phyloP scores from a whole-genome alignment of 345 rosid species.

The Citrus australasica region DNA sequence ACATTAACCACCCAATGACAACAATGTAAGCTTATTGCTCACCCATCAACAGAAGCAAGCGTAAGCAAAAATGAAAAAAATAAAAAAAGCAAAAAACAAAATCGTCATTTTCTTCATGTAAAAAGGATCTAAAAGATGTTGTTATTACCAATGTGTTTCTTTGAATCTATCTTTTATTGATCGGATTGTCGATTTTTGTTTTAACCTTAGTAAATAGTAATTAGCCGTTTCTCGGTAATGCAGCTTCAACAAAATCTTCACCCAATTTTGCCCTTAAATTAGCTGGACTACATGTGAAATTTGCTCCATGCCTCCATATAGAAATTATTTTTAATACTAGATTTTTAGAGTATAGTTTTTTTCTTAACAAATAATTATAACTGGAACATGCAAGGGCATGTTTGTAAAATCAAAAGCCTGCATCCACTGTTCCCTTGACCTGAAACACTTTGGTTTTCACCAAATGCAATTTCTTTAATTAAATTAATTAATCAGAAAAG shows the following conservation, averaged over 20 bases:
- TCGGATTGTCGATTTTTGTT: neutral
- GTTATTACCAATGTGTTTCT: neutral
- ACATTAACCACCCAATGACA: conserved; percentile 6
- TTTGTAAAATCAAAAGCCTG: conserved; percentile 9
- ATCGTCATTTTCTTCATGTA: conserved; percentile 9
- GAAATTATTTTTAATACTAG: neutral
- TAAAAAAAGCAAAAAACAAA: neutral
- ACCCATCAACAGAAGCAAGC: neutral
- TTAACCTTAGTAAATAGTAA: neutral
- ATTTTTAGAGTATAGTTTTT: neutral
- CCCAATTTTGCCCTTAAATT: neutral
- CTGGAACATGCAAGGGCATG: neutral
- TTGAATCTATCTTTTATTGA: neutral
- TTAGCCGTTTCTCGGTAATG: neutral
- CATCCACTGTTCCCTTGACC: conserved; percentile 22
- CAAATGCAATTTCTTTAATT: neutral
- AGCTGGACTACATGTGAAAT: neutral
- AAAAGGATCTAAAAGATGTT: neutral
- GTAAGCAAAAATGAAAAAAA: neutral
- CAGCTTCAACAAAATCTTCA: neutral
- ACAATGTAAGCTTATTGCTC: neutral
- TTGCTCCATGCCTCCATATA: neutral
- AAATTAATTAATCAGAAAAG: conserved; percentile 10
- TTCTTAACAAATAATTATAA: neutral
- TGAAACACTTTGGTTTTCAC: conserved; percentile 1